Evolutionary conservation across 2,329 filamentous ascomycete species (phyloP).

Genomic region (Helotiales sp.): DNA sequence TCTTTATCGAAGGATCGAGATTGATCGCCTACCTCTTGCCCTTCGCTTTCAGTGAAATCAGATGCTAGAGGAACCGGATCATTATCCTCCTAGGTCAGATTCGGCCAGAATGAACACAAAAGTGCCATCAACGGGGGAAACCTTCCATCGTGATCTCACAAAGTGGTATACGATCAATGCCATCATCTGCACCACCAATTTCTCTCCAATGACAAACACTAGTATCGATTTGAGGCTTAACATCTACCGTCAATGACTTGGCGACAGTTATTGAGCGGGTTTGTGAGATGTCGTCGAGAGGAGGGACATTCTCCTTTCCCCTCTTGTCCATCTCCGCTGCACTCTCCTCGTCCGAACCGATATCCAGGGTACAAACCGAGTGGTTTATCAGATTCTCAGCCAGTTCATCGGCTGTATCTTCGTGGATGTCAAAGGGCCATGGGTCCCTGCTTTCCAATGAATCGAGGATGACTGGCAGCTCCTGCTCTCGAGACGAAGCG

Average conservation of each 20-base stretch:
- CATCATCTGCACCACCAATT: background rate
- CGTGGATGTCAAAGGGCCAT: background rate
- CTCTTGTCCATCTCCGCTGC: background rate
- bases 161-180: background rate
- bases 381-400: background rate
- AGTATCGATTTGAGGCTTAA: no score
- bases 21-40: no score
- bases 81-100: no score
- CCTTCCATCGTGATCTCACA: background rate
- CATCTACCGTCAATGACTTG: no score
- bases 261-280: no score
- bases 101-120: background rate
- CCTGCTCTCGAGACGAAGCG: no score
- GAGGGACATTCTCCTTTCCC: background rate
- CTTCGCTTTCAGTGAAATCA: no score
- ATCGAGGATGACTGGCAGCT: no score
- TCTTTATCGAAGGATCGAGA: no score
- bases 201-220: background rate
- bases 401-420: background rate
- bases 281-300: background rate
- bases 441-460: background rate
- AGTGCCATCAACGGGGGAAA: background rate
- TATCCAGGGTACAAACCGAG: background rate
- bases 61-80: no score
- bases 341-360: background rate